Percentiles rank a stretch among this genome's conserved stretches.
Conservation (phyloP, 495 filamentous ascomycete species). For the Astrocystis sublimbata region DNA sequence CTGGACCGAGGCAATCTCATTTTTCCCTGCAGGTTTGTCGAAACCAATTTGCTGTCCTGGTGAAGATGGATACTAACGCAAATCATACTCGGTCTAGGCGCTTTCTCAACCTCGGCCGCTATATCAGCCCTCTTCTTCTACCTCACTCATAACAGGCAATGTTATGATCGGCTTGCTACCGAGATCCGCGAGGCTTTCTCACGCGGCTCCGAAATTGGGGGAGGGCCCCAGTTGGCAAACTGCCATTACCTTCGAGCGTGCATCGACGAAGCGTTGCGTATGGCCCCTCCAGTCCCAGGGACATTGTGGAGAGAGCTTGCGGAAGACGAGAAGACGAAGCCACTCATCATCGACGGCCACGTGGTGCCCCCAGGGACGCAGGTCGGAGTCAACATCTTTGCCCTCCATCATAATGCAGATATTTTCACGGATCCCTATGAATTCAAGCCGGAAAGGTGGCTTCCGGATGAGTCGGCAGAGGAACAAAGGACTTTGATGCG, state of each 20-base stretch:
- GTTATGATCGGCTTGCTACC: conserved; percentile 39
- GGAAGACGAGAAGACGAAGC: conserved; percentile 37
- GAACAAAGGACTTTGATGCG: conserved; percentile 31
- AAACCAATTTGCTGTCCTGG: not conserved
- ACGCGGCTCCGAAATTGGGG: conserved; percentile 37
- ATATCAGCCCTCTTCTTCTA: conserved; percentile 56
- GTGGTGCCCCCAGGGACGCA: conserved; percentile 52
- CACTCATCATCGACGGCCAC: conserved; percentile 52
- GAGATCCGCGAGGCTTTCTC: conserved; percentile 44
- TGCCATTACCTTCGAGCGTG: conserved; percentile 46
- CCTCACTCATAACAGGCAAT: conserved; percentile 45
- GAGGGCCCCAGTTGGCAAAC: conserved; percentile 44
- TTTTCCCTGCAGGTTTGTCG: conserved; percentile 27
- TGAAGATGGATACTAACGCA: not conserved
- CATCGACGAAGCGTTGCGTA: conserved; percentile 62
- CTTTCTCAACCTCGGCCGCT: conserved; percentile 49
- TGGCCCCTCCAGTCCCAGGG: conserved; percentile 51
- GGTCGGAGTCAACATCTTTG: conserved; percentile 55
- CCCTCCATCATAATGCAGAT: conserved; percentile 50
- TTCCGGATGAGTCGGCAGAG: too few relatives aligned
- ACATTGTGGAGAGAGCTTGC: conserved; percentile 45
- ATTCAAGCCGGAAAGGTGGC: conserved; percentile 47
- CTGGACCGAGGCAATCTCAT: conserved; percentile 12
- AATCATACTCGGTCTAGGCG: not conserved
- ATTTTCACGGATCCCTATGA: conserved; percentile 42